Conservation (phyloP, 2,329 filamentous ascomycete species). For the Aureobasidium sp. region DNA sequence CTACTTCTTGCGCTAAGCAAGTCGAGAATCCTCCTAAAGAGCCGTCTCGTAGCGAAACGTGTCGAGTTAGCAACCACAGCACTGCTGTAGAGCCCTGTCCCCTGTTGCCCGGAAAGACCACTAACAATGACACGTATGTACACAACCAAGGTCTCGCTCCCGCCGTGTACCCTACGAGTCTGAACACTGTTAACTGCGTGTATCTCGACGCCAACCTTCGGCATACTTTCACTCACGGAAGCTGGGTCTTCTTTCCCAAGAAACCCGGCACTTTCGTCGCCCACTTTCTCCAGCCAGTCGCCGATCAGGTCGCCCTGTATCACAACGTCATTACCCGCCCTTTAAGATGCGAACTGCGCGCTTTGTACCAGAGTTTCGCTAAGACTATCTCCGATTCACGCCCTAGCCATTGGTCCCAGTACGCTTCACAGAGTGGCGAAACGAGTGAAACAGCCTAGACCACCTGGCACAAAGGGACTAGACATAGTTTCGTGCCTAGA, state of each 20-base stretch:
- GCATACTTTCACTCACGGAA: background rate
- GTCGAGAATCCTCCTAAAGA: background rate
- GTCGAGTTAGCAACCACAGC: background rate
- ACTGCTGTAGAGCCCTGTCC: background rate
- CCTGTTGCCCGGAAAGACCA: background rate
- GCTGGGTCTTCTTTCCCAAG: background rate
- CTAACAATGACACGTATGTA: background rate
- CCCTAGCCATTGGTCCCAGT: background rate
- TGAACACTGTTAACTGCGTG: background rate
- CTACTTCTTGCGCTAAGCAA: background rate
- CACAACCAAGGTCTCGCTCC: background rate
- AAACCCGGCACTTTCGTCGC: background rate
- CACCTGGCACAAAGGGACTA: background rate
- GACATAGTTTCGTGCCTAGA: background rate
- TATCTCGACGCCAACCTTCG: conserved; percentile 4
- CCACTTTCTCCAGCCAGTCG: background rate
- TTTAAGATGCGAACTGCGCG: background rate
- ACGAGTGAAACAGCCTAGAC: conserved; percentile 4
- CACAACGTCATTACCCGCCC: background rate
- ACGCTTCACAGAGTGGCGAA: background rate
- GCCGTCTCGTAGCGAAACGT: background rate
- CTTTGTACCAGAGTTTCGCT: background rate
- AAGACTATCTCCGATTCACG: background rate
- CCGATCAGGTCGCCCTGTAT: background rate
- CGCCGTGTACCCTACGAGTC: background rate